Evolutionary conservation across 73 alveolate genomes (phyloP).

Genomic region (Paramecium primaurelia): DNA sequence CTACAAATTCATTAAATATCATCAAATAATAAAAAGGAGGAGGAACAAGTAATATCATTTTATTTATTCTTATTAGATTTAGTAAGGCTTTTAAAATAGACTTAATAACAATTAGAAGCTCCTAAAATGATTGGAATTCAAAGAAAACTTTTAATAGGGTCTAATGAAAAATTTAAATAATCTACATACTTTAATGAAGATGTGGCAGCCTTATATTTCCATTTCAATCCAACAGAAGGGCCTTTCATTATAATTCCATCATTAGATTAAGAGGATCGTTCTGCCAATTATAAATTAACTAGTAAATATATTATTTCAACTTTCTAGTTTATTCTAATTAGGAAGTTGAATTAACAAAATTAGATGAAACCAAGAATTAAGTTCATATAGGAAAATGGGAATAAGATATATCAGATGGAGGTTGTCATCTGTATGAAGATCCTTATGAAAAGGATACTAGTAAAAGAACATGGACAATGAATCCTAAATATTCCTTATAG

Average conservation of each 20-base stretch:
- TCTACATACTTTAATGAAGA: conserved; percentile 76
- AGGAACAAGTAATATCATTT: conserved; percentile 38
- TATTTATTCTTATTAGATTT: conserved; percentile 11
- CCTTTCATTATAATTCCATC: conserved; percentile 89
- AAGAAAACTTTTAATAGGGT: conserved; percentile 77
- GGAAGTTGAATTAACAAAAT: conserved; percentile 74
- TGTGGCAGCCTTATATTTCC: conserved; percentile 82
- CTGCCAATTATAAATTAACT: conserved; percentile 78
- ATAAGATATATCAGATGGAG: conserved; percentile 82
- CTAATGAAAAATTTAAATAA: conserved; percentile 82
- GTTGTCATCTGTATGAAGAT: conserved; percentile 85
- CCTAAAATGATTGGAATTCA: conserved; percentile 78
- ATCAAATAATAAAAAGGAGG: conserved; percentile 56
- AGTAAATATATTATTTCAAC: background rate
- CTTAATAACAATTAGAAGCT: conserved; percentile 67
- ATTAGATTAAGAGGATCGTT: conserved; percentile 65
- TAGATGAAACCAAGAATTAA: conserved; percentile 78
- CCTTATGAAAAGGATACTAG: conserved; percentile 76
- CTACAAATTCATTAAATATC: conserved; percentile 41
- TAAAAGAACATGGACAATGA: conserved; percentile 75
- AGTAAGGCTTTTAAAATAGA: conserved; percentile 43
- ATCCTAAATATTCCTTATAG: conserved; percentile 79
- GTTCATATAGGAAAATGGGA: conserved; percentile 86
- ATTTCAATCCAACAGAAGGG: conserved; percentile 83
- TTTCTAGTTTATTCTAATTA: conserved; percentile 67